A percentile compares a stretch with the other conserved stretches of the same genome.
Conservation (phyloP, 805 yeast genomes). For the Barnettozyma populi region DNA sequence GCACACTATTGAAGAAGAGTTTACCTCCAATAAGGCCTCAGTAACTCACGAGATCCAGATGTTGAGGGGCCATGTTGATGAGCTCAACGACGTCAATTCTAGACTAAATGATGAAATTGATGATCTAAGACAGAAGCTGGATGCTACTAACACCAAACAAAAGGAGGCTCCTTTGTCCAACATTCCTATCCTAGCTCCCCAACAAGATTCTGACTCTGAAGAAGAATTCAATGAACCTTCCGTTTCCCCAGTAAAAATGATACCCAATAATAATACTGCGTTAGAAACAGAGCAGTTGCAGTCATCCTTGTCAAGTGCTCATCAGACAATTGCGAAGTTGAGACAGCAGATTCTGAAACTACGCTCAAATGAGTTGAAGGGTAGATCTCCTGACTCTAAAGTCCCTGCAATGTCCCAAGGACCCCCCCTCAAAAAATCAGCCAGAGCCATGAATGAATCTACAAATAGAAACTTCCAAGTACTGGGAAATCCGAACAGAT, state of each 20-base stretch:
- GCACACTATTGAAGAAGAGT: slow-evolving; percentile 35
- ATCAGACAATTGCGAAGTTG: slow-evolving; percentile 54
- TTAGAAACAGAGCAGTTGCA: slow-evolving; percentile 63
- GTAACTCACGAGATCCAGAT: slow-evolving; percentile 40
- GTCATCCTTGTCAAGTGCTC: slow-evolving; percentile 60
- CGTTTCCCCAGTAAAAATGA: slow-evolving; percentile 29
- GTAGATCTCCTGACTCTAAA: slow-evolving; percentile 17
- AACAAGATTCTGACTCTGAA: slow-evolving; percentile 28
- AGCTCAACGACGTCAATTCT: slow-evolving; percentile 67
- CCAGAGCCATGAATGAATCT: slow-evolving; percentile 7
- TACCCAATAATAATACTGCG: slow-evolving; percentile 37
- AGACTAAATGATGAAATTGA: slow-evolving; percentile 40
- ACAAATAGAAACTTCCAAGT: slow-evolving; percentile 14
- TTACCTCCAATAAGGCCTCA: slow-evolving; percentile 31
- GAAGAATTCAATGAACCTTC: slow-evolving; percentile 35
- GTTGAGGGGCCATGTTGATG: slow-evolving; percentile 46
- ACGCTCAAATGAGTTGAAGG: slow-evolving; percentile 22
- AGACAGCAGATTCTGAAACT: slow-evolving; percentile 32
- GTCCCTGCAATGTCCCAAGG: slow-evolving; percentile 4
- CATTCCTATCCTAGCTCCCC: slow-evolving; percentile 23
- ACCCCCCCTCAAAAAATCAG: slow-evolving; percentile 10
- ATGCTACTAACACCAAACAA: slow-evolving; percentile 15
- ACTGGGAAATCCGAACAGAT: slow-evolving; percentile 21
- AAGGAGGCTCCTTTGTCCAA: slow-evolving; percentile 10
- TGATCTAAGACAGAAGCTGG: slow-evolving; percentile 19